Evolutionary conservation across 305 asterid species (phyloP).

Genomic region (Andrographis paniculata): DNA sequence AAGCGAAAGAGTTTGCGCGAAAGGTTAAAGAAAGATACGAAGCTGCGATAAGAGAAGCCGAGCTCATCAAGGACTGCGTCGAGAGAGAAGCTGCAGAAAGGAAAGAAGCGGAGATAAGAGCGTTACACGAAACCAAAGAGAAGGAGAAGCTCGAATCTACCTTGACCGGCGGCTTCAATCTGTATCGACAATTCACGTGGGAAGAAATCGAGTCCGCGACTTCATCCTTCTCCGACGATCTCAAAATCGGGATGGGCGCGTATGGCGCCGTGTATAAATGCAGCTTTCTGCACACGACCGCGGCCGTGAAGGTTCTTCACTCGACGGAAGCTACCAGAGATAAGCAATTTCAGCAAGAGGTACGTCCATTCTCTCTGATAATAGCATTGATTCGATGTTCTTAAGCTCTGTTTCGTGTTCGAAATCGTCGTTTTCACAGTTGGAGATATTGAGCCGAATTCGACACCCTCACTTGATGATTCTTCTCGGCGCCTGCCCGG

Average conservation of each 20-base stretch:
- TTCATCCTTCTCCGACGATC: conserved; percentile 58
- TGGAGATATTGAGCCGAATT: conserved; percentile 67
- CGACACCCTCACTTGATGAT: conserved; percentile 85
- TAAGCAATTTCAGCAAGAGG: conserved; percentile 90
- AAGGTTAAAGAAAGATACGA: conserved; percentile 50
- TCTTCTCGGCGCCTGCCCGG: conserved; percentile 83
- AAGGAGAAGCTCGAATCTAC: conserved; percentile 60
- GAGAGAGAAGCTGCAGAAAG: conserved; percentile 65
- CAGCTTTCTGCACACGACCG: conserved; percentile 72
- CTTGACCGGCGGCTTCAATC: conserved; percentile 37
- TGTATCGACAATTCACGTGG: conserved; percentile 66
- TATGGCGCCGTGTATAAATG: conserved; percentile 80
- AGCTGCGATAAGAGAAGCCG: conserved; percentile 59
- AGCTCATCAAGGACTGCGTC: conserved; percentile 43
- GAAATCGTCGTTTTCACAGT: conserved; percentile 31
- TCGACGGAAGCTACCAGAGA: conserved; percentile 40
- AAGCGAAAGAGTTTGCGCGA: conserved; percentile 55
- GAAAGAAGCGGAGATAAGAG: conserved; percentile 54
- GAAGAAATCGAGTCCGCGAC: conserved; percentile 70
- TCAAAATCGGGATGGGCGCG: conserved; percentile 76
- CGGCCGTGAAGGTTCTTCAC: conserved; percentile 81
- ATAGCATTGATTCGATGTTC: not conserved
- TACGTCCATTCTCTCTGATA: conserved; percentile 22
- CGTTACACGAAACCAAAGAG: conserved; percentile 46
- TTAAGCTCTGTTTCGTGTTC: conserved; percentile 7